Evolutionary conservation across 2,329 filamentous ascomycete genomes (phyloP).

Genomic region (Cladosporium sp.): DNA sequence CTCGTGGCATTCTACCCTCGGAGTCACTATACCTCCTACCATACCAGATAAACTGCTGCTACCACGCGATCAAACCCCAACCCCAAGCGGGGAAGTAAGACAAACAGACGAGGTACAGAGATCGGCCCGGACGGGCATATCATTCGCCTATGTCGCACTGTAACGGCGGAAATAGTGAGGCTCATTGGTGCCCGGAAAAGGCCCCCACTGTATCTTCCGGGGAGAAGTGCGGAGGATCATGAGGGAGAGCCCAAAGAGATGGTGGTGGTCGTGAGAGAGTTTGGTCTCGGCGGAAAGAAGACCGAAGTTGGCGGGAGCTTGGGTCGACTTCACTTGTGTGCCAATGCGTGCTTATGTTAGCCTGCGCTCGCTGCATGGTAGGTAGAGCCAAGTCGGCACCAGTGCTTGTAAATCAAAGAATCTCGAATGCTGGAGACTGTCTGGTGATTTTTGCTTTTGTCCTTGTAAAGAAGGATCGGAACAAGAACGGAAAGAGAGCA

Average conservation of each 20-base stretch:
- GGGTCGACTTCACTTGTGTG: conserved; percentile 1
- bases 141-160: conserved; percentile 2
- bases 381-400: no score
- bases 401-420: no score
- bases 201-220: not conserved
- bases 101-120: conserved; percentile 1
- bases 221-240: conserved; percentile 2
- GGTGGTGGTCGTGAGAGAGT: not conserved
- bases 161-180: not conserved
- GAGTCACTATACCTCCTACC: not conserved
- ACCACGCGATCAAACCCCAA: conserved; percentile 5
- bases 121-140: conserved; percentile 3
- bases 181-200: conserved; percentile 11
- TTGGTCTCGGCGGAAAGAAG: conserved; percentile 13
- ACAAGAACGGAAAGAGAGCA: not conserved
- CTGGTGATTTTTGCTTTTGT: no score
- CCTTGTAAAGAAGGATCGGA: no score
- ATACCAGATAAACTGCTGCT: not conserved
- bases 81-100: conserved; percentile 9
- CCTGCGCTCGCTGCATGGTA: no score
- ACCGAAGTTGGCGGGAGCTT: conserved; percentile 10
- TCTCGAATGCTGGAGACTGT: no score
- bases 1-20: conserved; percentile 4
- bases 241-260: not conserved
- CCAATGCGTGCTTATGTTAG: not conserved